Percentiles rank a stretch among this genome's conserved stretches.
phyloP scores from a whole-genome alignment of 2,329 filamentous ascomycete species.

The Sordariomycetes sp. region DNA sequence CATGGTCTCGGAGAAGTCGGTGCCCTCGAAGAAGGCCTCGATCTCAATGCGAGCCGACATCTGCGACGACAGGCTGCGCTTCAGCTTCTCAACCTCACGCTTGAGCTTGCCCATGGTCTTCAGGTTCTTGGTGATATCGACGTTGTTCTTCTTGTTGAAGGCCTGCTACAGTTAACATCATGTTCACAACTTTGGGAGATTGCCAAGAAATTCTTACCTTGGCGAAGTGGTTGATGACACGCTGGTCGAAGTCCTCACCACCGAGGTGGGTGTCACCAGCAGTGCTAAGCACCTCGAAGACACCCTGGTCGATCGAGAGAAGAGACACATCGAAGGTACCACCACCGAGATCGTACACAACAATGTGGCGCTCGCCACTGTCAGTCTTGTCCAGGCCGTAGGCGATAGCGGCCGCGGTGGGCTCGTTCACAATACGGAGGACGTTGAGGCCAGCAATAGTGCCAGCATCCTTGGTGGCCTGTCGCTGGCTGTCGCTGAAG shows the following conservation, averaged over 20 bases:
- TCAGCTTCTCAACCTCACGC: conserved; percentile 98
- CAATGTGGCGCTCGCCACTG: conserved; percentile 73
- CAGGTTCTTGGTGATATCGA: conserved; percentile 85
- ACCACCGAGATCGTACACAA: conserved; percentile 90
- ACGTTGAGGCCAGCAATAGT: conserved; percentile 88
- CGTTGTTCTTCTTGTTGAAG: conserved; percentile 97
- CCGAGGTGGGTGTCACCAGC: conserved; percentile 95
- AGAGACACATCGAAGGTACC: conserved; percentile 93
- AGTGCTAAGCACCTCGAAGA: conserved; percentile 90
- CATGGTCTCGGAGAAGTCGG: conserved; percentile 96
- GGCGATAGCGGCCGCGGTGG: conserved; percentile 88
- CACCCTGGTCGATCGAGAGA: conserved; percentile 80
- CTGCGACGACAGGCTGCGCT: conserved; percentile 92
- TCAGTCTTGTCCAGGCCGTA: conserved; percentile 86
- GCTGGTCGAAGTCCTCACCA: conserved; percentile 98
- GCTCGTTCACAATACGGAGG: conserved; percentile 93
- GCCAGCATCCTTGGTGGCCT: conserved; percentile 93
- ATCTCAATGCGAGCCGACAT: conserved; percentile 93
- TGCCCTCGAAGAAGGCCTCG: conserved; percentile 90
- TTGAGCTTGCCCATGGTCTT: conserved; percentile 99
- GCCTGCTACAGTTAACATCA: conserved; percentile 19
- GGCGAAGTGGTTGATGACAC: conserved; percentile 90
- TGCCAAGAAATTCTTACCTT: conserved; percentile 36
- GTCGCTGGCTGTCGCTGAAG: conserved; percentile 97
- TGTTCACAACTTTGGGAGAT: background rate